Conservation (phyloP, 2,329 filamentous ascomycete species). For the Cyphellophora europaea region DNA sequence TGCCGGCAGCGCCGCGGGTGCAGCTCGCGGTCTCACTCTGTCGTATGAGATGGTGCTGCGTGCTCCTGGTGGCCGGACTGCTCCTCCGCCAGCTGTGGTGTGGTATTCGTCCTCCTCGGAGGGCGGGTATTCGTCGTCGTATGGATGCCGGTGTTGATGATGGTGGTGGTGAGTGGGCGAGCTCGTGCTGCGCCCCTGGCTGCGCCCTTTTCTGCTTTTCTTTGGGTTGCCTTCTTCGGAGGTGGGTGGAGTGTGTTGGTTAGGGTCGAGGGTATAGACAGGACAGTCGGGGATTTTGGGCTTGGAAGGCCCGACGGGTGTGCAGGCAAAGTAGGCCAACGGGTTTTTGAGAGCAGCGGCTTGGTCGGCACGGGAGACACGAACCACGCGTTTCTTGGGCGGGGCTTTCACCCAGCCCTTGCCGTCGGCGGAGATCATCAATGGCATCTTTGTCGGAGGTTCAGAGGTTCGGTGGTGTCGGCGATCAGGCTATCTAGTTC, state of each 20-base stretch:
- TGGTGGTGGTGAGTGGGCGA: too few species aligned
- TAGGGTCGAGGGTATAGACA: not conserved
- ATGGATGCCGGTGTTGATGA: not conserved
- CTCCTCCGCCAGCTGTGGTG: not conserved
- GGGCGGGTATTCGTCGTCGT: not conserved
- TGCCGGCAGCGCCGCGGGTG: not conserved
- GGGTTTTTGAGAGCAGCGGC: not conserved
- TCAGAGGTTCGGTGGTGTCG: too few species aligned
- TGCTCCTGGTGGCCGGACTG: not conserved
- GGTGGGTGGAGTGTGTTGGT: not conserved
- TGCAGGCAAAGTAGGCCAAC: constrained; percentile 2
- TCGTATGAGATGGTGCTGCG: not conserved
- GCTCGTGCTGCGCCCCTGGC: not conserved
- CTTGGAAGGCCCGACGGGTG: not conserved
- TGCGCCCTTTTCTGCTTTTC: not conserved
- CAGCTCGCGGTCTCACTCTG: not conserved
- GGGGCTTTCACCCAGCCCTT: not conserved
- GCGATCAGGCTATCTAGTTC: too few species aligned
- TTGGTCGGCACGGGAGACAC: not conserved
- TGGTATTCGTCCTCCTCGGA: not conserved
- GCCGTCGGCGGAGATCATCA: constrained; percentile 1
- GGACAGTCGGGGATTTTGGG: not conserved
- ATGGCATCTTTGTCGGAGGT: not conserved
- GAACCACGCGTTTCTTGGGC: not conserved
- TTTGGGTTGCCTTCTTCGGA: not conserved